Evolutionary conservation across 2,329 filamentous ascomycete species (phyloP).

Genomic region (Lasiodiplodia sp.): DNA sequence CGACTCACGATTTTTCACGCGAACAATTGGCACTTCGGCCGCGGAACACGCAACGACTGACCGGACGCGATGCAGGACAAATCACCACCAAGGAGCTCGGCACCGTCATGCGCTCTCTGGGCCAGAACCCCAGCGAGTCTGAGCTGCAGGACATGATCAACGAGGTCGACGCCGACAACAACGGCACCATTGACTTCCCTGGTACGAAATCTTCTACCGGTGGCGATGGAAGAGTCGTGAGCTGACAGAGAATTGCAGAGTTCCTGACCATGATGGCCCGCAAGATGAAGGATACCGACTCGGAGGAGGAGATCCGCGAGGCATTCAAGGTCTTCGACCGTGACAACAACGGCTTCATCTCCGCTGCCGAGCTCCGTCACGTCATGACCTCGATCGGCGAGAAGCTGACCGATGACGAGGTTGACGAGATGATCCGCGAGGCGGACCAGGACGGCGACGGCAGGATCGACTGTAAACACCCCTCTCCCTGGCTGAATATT

Average conservation of each 20-base stretch:
- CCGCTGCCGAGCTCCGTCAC: slow-evolving; percentile 66
- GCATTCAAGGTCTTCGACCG: slow-evolving; percentile 73
- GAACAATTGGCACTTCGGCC: slow-evolving; percentile 21
- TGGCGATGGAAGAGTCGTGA: neutral
- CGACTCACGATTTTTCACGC: slow-evolving; percentile 24
- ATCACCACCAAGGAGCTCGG: slow-evolving; percentile 70
- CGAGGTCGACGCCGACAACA: slow-evolving; percentile 70
- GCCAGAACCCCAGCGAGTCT: slow-evolving; percentile 67
- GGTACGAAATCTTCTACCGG: slow-evolving; percentile 46
- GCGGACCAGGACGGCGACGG: slow-evolving; percentile 71
- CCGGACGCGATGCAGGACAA: slow-evolving; percentile 56
- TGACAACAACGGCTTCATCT: slow-evolving; percentile 71
- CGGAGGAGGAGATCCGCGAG: slow-evolving; percentile 69
- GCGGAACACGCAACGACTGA: slow-evolving; percentile 14
- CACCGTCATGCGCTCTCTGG: slow-evolving; percentile 69
- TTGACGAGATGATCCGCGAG: slow-evolving; percentile 71
- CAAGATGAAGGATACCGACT: slow-evolving; percentile 67
- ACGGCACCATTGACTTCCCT: slow-evolving; percentile 70
- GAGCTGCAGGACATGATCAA: slow-evolving; percentile 73
- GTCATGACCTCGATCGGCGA: slow-evolving; percentile 72
- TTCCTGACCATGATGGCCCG: slow-evolving; percentile 72
- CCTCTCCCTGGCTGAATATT: neutral
- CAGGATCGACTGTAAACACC: slow-evolving; percentile 66
- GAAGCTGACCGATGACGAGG: slow-evolving; percentile 67
- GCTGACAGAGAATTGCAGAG: slow-evolving; percentile 49